phyloP scores from a whole-genome alignment of 2,329 filamentous ascomycete genomes.

The Leptosphaerulina australis region DNA sequence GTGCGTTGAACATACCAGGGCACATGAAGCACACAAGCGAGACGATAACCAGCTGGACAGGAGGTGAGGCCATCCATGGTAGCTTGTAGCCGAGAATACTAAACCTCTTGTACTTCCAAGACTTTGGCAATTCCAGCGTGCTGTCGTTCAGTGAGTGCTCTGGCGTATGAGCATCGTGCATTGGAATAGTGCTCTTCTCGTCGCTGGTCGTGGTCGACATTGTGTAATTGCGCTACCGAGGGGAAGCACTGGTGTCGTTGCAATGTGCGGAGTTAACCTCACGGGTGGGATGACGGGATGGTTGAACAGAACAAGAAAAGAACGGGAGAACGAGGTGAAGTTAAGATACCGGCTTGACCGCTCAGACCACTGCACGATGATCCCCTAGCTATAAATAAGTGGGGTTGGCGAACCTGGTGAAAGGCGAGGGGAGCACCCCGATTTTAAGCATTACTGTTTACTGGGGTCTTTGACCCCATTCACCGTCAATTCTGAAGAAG shows the following conservation, averaged over 20 bases:
- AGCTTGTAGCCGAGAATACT: conserved; percentile 51
- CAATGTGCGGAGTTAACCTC: conserved; percentile 7
- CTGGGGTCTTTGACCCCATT: conserved; percentile 16
- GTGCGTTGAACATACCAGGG: conserved; percentile 61
- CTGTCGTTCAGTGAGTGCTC: conserved; percentile 43
- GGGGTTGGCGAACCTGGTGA: conserved; percentile 5
- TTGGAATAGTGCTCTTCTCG: conserved; percentile 29
- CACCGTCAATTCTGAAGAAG: conserved; percentile 21
- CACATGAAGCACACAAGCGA: conserved; percentile 61
- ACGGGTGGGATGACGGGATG: conserved; percentile 2
- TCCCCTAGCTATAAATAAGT: conserved; percentile 16
- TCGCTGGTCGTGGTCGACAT: conserved; percentile 34
- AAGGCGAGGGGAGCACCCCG: conserved; percentile 4
- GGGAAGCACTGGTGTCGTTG: conserved; percentile 1
- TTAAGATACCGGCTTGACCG: conserved; percentile 15
- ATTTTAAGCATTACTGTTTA: conserved; percentile 5
- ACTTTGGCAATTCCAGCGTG: conserved; percentile 47
- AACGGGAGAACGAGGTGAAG: conserved; percentile 13
- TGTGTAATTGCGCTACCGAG: conserved; percentile 15
- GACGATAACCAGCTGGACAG: conserved; percentile 56
- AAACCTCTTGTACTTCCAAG: conserved; percentile 56
- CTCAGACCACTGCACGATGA: conserved; percentile 14
- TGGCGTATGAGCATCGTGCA: conserved; percentile 36
- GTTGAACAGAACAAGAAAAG: conserved; percentile 6
- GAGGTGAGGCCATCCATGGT: conserved; percentile 58